These are phyloP conservation scores for Collybiopsis confluens DNA, from an alignment of 768 basidiomycete species.

Conservation along the genomic window DNA sequence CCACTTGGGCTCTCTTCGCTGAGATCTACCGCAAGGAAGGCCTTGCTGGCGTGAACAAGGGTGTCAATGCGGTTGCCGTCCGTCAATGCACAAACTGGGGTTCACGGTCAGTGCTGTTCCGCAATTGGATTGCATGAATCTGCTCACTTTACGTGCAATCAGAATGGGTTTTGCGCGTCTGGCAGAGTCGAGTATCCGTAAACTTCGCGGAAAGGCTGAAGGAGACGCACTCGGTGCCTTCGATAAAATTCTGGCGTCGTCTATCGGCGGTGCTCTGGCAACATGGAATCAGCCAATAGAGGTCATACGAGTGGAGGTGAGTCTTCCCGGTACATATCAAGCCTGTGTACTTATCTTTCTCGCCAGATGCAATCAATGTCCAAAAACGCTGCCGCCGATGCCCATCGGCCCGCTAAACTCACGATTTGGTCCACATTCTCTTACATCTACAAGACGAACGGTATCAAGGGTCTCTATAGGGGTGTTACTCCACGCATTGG, in stretches of 20 bases:
- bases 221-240: conserved; percentile 65
- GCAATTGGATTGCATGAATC: neutral
- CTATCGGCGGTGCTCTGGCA: conserved; percentile 89
- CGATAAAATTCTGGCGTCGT: conserved; percentile 88
- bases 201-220: conserved; percentile 73
- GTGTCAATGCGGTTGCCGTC: conserved; percentile 92
- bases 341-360: neutral
- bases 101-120: conserved; percentile 55
- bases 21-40: conserved; percentile 95
- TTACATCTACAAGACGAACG: conserved; percentile 97
- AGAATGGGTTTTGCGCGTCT: conserved; percentile 97
- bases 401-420: conserved; percentile 84
- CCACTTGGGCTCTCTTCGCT: conserved; percentile 90
- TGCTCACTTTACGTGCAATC: neutral
- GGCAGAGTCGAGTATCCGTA: conserved; percentile 77
- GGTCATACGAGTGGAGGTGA: conserved; percentile 92
- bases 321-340: neutral
- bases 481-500: conserved; percentile 97
- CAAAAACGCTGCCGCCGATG: conserved; percentile 61
- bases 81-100: conserved; percentile 95
- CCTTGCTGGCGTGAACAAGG: conserved; percentile 96
- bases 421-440: conserved; percentile 87
- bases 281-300: conserved; percentile 99
- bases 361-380: conserved; percentile 98
- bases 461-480: conserved; percentile 93